A percentile compares a stretch with the other conserved stretches of the same genome.
Evolutionary conservation across 805 yeast genomes (phyloP).

Genomic region (Metschnikowia sp.): DNA sequence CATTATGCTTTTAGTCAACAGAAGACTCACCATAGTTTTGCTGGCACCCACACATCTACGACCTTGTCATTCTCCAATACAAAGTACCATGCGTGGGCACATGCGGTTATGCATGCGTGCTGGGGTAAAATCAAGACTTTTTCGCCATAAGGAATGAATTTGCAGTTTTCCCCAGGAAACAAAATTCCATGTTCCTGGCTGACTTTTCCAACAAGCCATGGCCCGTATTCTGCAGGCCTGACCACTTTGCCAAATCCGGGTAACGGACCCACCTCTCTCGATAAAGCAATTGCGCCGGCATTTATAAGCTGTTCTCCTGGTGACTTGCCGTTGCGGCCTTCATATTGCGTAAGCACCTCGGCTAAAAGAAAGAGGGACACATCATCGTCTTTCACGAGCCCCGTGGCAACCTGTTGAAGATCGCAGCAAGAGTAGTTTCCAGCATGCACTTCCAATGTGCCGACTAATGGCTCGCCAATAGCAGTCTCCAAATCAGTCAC

Average conservation of each 20-base stretch:
- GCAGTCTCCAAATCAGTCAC: conserved; percentile 18
- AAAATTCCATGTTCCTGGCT: conserved; percentile 82
- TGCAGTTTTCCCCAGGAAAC: conserved; percentile 37
- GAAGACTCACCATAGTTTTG: conserved; percentile 8
- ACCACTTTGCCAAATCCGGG: conserved; percentile 59
- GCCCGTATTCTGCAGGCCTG: conserved; percentile 39
- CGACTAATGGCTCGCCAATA: conserved; percentile 26
- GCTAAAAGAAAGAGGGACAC: conserved; percentile 19
- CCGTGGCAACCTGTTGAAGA: conserved; percentile 73
- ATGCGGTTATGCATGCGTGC: conserved; percentile 71
- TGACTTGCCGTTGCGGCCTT: conserved; percentile 45
- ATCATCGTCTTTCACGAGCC: conserved; percentile 31
- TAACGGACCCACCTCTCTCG: conserved; percentile 58
- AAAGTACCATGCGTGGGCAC: conserved; percentile 55
- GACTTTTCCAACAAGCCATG: conserved; percentile 65
- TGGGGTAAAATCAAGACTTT: conserved; percentile 59
- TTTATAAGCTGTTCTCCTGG: conserved; percentile 66
- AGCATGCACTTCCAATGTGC: conserved; percentile 68
- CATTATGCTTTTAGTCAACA: background rate
- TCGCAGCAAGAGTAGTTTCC: conserved; percentile 76
- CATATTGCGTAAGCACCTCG: conserved; percentile 48
- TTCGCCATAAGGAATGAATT: conserved; percentile 52
- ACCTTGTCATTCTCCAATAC: conserved; percentile 51
- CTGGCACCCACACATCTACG: conserved; percentile 64
- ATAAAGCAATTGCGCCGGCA: conserved; percentile 69